phyloP scores from a whole-genome alignment of 2,329 filamentous ascomycete species.

The Aphanoascus verrucosus region DNA sequence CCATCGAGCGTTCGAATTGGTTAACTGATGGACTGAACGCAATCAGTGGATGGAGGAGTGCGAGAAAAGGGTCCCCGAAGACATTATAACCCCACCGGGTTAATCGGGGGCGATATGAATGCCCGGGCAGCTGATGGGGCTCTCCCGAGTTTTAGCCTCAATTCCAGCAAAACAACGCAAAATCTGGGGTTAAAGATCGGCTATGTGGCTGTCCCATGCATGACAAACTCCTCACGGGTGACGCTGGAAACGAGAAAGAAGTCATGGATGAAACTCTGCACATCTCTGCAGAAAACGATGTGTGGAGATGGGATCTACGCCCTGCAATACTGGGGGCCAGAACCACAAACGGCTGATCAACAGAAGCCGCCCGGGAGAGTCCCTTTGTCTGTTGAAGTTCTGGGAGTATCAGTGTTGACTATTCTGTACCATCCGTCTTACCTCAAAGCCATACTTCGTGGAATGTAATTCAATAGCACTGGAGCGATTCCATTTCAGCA shows the following conservation, averaged over 20 bases:
- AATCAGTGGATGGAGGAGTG: background rate
- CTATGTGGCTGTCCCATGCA: background rate
- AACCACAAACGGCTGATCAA: background rate
- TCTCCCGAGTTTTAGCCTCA: background rate
- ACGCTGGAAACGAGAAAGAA: background rate
- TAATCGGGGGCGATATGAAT: background rate
- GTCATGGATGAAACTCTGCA: constrained; percentile 3
- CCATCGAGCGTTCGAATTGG: background rate
- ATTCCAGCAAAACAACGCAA: background rate
- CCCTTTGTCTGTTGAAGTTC: background rate
- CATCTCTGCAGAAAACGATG: background rate
- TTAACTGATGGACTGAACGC: background rate
- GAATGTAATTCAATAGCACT: background rate
- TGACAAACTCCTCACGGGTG: background rate
- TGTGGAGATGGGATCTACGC: background rate
- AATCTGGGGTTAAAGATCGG: background rate
- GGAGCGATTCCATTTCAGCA: background rate
- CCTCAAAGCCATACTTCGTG: too few species aligned
- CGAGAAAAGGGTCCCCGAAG: background rate
- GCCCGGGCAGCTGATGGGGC: background rate
- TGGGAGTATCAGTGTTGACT: too few species aligned
- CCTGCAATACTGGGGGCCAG: background rate
- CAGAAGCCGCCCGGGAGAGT: background rate
- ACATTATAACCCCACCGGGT: background rate
- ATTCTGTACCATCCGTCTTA: too few species aligned